A percentile compares a stretch with the other conserved stretches of the same genome.
Conservation (phyloP, 345 rosid genomes). For the Kernera saxatilis region DNA sequence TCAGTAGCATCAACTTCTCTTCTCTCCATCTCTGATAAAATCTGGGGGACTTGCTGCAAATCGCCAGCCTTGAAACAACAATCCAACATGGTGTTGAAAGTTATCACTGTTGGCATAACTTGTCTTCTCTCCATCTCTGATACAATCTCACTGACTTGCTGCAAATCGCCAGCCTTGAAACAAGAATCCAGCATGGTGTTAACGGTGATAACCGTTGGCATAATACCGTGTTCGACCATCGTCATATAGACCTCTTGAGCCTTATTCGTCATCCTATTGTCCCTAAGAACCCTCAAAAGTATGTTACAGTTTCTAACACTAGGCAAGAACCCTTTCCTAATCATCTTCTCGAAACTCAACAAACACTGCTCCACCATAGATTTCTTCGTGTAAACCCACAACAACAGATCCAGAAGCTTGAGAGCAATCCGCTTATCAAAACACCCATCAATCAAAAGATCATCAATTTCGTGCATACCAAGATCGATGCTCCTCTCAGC, state of each 20-base stretch:
- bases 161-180: slow-evolving; percentile 52
- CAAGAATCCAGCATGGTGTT: slow-evolving; percentile 56
- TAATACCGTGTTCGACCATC: slow-evolving; percentile 51
- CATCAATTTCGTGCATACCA: slow-evolving; percentile 47
- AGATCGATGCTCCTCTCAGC: slow-evolving; percentile 41
- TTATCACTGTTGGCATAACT: slow-evolving; percentile 42
- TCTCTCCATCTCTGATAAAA: slow-evolving; percentile 46
- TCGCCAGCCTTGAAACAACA: slow-evolving; percentile 55
- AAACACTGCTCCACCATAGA: slow-evolving; percentile 51
- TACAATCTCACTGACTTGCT: slow-evolving; percentile 39
- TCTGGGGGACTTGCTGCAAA: slow-evolving; percentile 39
- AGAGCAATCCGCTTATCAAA: slow-evolving; percentile 25
- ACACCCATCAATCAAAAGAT: slow-evolving; percentile 40
- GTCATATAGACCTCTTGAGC: slow-evolving; percentile 37
- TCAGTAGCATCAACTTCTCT: slow-evolving; percentile 32
- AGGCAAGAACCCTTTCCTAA: slow-evolving; percentile 47
- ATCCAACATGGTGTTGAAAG: slow-evolving; percentile 59
- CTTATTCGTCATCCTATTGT: slow-evolving; percentile 29
- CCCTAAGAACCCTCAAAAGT: slow-evolving; percentile 56
- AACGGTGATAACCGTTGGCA: slow-evolving; percentile 43
- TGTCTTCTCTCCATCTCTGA: slow-evolving; percentile 42
- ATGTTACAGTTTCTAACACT: slow-evolving; percentile 60
- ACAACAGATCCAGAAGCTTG: slow-evolving; percentile 50
- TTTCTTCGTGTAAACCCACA: slow-evolving; percentile 49
- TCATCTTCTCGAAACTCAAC: slow-evolving; percentile 49